phyloP scores from a whole-genome alignment of 768 basidiomycete genomes.

The Collybia mongolica region DNA sequence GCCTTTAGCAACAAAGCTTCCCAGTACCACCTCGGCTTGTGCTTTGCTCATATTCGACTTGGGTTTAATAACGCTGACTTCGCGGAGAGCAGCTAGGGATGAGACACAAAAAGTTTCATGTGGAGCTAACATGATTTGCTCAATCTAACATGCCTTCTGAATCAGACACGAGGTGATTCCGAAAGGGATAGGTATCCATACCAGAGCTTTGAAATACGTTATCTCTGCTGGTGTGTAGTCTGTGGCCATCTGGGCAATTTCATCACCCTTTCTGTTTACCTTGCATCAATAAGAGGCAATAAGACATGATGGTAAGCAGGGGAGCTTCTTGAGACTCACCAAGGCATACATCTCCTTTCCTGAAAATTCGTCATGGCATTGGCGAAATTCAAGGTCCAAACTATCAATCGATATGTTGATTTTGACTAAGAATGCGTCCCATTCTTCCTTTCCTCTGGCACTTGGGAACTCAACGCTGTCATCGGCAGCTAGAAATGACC shows the following conservation, averaged over 20 bases:
- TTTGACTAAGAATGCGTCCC: conserved; percentile 57
- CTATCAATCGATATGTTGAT: conserved; percentile 66
- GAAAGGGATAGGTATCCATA: conserved; percentile 30
- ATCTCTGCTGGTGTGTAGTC: conserved; percentile 81
- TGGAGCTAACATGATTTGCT: conserved; percentile 84
- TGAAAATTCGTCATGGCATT: conserved; percentile 58
- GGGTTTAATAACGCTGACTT: conserved; percentile 57
- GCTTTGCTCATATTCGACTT: conserved; percentile 68
- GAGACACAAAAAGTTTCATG: conserved; percentile 73
- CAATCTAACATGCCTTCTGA: conserved; percentile 49
- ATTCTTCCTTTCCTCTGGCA: conserved; percentile 41
- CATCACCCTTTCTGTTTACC: conserved; percentile 82
- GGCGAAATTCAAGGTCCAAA: conserved; percentile 72
- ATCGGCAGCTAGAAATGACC: conserved; percentile 44
- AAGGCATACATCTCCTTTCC: conserved; percentile 68
- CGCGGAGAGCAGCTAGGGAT: conserved; percentile 73
- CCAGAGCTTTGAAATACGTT: conserved; percentile 80
- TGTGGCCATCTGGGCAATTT: conserved; percentile 81
- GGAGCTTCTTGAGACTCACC: conserved; percentile 38
- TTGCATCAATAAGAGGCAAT: conserved; percentile 21
- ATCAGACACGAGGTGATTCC: too few relatives aligned
- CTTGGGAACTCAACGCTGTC: conserved; percentile 45
- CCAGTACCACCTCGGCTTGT: conserved; percentile 69
- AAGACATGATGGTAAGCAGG: too few relatives aligned
- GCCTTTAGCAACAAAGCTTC: conserved; percentile 81